Evolutionary conservation across 2,329 filamentous ascomycete genomes (phyloP), one percentile per base, ranked within the genome.

Genomic region (Ophidiomyces ophidiicola): DNA sequence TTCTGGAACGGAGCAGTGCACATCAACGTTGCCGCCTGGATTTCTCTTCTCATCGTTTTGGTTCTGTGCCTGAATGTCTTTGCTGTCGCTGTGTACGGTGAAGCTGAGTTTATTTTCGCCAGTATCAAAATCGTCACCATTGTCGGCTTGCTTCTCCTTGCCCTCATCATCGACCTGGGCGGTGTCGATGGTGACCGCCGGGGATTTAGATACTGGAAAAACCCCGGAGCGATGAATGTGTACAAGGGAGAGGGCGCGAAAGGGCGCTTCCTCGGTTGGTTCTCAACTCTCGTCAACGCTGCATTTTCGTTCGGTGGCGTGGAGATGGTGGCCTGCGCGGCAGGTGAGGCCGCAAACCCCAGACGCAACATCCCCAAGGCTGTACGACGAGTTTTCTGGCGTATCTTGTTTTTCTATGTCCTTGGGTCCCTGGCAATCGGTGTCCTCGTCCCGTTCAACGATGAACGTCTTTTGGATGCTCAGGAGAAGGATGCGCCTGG

Each of bases 191-290:
- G 68, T 0, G 65, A 71, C 14, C 63, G 71, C 3, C 67, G 76
- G 36, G 80, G 80, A 1, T 83, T 83, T 55, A 59, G 66, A 26
- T 82, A 81, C 57, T 86, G 80, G 81, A 71, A 60, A 15, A 58
- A 76, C 21, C 80, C 80, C 0, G 79, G 77, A 1, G 74, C 78
- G 0, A 79, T 81, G 48, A 74, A 78, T 23, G 72, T 78, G 49
- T 74, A 78, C 51, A 70, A 81, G n/a, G 66, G 67, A 2, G 62
- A 60, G 0, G 75, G 74, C 1, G 48, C 52, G 3, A 73, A 67
- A 62, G 79, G 78, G 10, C 64, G 67, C 10, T 83, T 84, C 51
- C 64, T 82, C 3, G 74, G 71, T 11, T 74, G 73, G 46, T 78
- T 66, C 60, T 58, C 56, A 20, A 66, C 64, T 36, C 66, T 72